Evolutionary conservation across 1,284 basidiomycete genomes (phyloP).

Genomic region (Mrakiaceae sp.): DNA sequence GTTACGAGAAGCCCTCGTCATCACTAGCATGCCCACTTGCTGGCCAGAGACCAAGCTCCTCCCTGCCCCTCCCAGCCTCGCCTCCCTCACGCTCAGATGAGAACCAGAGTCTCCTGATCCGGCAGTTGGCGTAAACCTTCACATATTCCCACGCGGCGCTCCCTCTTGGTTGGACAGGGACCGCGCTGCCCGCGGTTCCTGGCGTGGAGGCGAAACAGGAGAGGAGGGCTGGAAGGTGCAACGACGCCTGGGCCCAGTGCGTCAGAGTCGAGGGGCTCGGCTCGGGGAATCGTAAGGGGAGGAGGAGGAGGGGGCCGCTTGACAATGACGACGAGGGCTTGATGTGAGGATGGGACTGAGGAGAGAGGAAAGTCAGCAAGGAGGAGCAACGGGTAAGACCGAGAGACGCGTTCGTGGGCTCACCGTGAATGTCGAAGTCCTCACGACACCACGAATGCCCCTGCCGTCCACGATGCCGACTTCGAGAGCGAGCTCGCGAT

Average conservation of each 20-base stretch:
- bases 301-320: not conserved
- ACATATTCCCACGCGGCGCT: conserved; percentile 1
- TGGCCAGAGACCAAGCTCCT: conserved; percentile 11
- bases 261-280: not conserved
- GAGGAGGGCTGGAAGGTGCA: conserved; percentile 6
- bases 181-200: not conserved
- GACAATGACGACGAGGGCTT: not conserved
- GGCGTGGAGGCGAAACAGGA: not conserved
- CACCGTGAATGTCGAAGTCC: conserved; percentile 8
- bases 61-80: not conserved
- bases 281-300: not conserved
- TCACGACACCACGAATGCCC: conserved; percentile 1
- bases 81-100: not conserved
- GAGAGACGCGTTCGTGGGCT: not conserved
- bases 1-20: too few species aligned
- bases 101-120: conserved; percentile 9
- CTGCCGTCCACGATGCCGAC: conserved; percentile 2
- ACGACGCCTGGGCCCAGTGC: not conserved
- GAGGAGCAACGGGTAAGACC: not conserved
- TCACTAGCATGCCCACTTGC: too few species aligned
- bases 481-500: not conserved
- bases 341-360: not conserved
- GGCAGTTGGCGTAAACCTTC: conserved; percentile 10
- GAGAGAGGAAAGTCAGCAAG: not conserved
- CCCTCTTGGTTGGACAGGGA: not conserved